A percentile compares a stretch with the other conserved stretches of the same genome.
Evolutionary conservation across 345 rosid species (phyloP).

Genomic region (Garcia nutans): DNA sequence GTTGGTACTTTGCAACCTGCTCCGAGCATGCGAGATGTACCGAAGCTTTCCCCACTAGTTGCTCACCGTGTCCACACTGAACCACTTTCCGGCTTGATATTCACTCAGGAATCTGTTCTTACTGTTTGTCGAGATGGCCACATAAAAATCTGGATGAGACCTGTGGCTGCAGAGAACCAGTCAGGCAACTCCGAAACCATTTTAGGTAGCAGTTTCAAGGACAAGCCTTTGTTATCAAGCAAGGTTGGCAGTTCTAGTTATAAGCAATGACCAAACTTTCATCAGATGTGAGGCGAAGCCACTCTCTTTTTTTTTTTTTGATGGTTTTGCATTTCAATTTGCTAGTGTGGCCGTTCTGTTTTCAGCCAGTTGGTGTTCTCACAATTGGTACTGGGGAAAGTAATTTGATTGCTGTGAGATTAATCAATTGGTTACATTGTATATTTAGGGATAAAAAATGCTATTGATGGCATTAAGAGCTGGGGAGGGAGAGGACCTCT

Average conservation of each 20-base stretch:
- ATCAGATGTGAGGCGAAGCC: constrained; percentile 15
- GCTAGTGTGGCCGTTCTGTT: constrained; percentile 30
- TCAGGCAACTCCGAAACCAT: constrained; percentile 52
- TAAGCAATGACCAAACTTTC: constrained; percentile 57
- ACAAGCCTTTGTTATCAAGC: constrained; percentile 53
- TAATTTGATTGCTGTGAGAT: constrained; percentile 32
- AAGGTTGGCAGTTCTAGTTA: constrained; percentile 58
- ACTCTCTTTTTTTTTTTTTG: constrained; percentile 12
- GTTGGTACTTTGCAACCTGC: constrained; percentile 89
- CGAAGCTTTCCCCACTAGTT: constrained; percentile 84
- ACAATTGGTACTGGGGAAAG: constrained; percentile 23
- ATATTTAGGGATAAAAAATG: constrained; percentile 36
- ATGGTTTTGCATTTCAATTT: constrained; percentile 33
- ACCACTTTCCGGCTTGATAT: constrained; percentile 87
- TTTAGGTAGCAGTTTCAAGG: constrained; percentile 65
- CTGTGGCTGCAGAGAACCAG: constrained; percentile 59
- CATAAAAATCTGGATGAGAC: constrained; percentile 93
- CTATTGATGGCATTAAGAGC: constrained; percentile 38
- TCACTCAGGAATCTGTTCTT: constrained; percentile 84
- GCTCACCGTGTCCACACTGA: constrained; percentile 91
- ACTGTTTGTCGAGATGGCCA: constrained; percentile 95
- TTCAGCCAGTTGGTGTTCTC: constrained; percentile 31
- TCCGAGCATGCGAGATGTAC: constrained; percentile 88
- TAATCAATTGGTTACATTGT: constrained; percentile 38
- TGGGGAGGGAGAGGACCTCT: constrained; percentile 32